Percentiles rank a stretch among this genome's conserved stretches.
Evolutionary conservation across 1,284 basidiomycete species (phyloP).

Genomic region (Agaricales sp.): DNA sequence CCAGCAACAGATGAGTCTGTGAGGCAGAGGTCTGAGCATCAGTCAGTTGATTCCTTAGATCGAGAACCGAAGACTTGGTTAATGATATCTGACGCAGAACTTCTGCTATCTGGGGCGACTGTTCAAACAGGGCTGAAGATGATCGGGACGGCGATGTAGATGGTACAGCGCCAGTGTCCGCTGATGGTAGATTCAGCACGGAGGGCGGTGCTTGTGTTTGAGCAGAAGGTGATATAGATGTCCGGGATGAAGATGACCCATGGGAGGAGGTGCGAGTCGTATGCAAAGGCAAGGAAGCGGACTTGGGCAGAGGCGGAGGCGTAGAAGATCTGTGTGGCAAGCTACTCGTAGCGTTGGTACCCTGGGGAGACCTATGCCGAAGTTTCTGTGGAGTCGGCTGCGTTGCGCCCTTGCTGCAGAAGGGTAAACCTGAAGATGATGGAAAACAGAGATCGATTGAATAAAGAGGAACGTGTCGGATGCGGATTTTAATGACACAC

Average conservation of each 20-base stretch:
- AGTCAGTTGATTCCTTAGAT: slow-evolving; percentile 69
- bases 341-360: not conserved
- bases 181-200: too few relatives aligned
- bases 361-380: slow-evolving; percentile 37
- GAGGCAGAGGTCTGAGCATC: slow-evolving; percentile 56
- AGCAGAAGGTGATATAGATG: not conserved
- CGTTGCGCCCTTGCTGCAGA: slow-evolving; percentile 34
- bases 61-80: slow-evolving; percentile 56
- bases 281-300: slow-evolving; percentile 68
- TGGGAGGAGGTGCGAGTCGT: slow-evolving; percentile 29
- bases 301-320: slow-evolving; percentile 76
- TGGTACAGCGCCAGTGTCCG: slow-evolving; percentile 24
- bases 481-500: slow-evolving; percentile 25
- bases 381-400: slow-evolving; percentile 29
- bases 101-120: slow-evolving; percentile 65
- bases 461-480: not conserved
- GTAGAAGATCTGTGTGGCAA: slow-evolving; percentile 43
- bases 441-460: slow-evolving; percentile 5
- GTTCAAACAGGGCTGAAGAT: slow-evolving; percentile 40
- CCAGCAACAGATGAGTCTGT: slow-evolving; percentile 55
- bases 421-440: slow-evolving; percentile 33
- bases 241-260: slow-evolving; percentile 27
- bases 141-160: slow-evolving; percentile 26
- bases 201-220: not conserved
- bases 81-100: slow-evolving; percentile 69